These are phyloP conservation scores for Populus ilicifolia DNA, from an alignment of 345 rosid species.

Conservation along the genomic window DNA sequence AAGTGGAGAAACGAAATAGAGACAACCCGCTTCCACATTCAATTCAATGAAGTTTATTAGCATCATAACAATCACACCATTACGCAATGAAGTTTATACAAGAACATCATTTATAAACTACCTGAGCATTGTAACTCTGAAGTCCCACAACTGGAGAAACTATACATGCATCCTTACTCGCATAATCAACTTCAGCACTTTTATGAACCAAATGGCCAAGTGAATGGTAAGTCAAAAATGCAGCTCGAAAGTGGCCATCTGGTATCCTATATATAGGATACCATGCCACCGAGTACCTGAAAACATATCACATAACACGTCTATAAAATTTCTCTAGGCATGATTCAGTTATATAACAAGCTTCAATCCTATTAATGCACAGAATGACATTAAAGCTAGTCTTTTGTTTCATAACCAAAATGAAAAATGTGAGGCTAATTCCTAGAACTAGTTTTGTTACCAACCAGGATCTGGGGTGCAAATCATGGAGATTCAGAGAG, in stretches of 20 bases:
- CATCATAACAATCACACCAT: neutral
- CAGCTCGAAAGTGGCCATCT: slow-evolving; percentile 55
- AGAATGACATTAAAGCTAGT: neutral
- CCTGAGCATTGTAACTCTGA: slow-evolving; percentile 62
- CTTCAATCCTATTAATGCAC: neutral
- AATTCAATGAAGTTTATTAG: neutral
- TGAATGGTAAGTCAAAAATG: slow-evolving; percentile 60
- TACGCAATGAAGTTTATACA: neutral
- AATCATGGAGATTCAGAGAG: slow-evolving; percentile 35
- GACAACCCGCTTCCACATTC: neutral
- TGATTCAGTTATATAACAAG: neutral
- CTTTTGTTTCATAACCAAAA: neutral
- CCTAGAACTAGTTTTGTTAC: slow-evolving; percentile 7
- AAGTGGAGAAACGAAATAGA: neutral
- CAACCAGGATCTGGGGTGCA: slow-evolving; percentile 59
- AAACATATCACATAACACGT: slow-evolving; percentile 10
- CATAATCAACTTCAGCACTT: slow-evolving; percentile 21
- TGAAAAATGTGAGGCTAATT: neutral
- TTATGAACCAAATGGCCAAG: slow-evolving; percentile 42
- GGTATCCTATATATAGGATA: slow-evolving; percentile 65
- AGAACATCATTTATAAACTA: slow-evolving; percentile 11
- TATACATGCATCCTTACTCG: slow-evolving; percentile 16
- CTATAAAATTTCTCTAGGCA: neutral
- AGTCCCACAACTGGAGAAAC: slow-evolving; percentile 54
- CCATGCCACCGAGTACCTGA: slow-evolving; percentile 68